Evolutionary conservation across 1,139 yeast species (phyloP), one percentile per base, ranked within the genome.

Genomic region (Hanseniaspora uvarum): DNA sequence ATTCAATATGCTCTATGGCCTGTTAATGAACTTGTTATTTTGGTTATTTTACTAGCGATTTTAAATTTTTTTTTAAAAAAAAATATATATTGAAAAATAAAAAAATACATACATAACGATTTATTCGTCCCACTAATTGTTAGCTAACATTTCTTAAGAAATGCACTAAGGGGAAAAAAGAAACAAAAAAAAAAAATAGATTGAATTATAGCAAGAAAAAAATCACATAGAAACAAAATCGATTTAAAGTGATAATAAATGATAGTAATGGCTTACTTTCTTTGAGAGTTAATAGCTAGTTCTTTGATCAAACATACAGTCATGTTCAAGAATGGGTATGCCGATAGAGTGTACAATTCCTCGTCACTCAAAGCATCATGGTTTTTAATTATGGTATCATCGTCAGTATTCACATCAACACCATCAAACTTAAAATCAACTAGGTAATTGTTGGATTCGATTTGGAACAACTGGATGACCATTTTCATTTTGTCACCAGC

Each of bases 351-450:
- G 53, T 84, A 77, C 71, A 83, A 81, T 61, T 83, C 88, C 61
- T 84, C 94, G 57, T 80, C 80, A 46, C 62, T 63, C 12, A 64
- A 57, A 5, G 61, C 58, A 19, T 50, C 34, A 57, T 58, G 21
- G 63, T 58, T 52, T 14, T 52, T 71, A 71, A 60, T 65, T 63
- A 58, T 43, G 60, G 70, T 61, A 56, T 64, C 64, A 34, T 63
- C 63, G 4, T 69, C 69, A 37, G 65, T 62, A 49, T 68, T 67
- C 43, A 63, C 70, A 63, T 88, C 96, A 95, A 96, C 92, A 5
- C 98, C 98, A 65, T 92, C 97, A 67, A 92, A 92, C 69, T 92
- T 92, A 72, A 94, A 94, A 67, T 94, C 99, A 30, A 94, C 98
- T 58, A 92, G 74, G 65, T 92, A 92, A 66, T 92, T 92, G 67